Evolutionary conservation across 2,329 filamentous ascomycete genomes (phyloP), one percentile per base, ranked within the genome.

Genomic region (Cladosporium sp.): DNA sequence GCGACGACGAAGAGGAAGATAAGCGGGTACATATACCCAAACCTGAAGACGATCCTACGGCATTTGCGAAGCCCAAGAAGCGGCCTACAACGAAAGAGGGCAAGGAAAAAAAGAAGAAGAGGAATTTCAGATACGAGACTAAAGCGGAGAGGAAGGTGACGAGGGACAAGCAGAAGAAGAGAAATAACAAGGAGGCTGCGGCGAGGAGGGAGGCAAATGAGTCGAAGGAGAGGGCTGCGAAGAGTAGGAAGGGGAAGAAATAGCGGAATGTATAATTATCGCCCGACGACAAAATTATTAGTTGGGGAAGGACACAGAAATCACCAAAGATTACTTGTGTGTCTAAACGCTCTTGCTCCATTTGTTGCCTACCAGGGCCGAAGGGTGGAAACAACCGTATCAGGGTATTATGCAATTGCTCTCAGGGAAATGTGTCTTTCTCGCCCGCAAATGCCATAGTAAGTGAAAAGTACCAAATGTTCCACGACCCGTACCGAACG

Each of bases 91-190:
- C 76, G 58, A 83, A 83, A 70, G 78, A 80, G 61, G 80, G 76
- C 58, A 68, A 71, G 24, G 66, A 66, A 60, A 76, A 79, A 66
- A 78, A 78, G 20, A 92, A 91, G 75, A 90, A 88, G 77, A 92
- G 89, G 77, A 96, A 92, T 79, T 97, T 97, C 71, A 84, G 90
- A 62, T 99, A 99, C 73, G 91, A 97, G 76, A 89, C 82, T 61
- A 96, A 96, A 76, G 76, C 85, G 32, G 93, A 97, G 66, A 83
- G 94, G 68, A 89, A 82, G 69, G 68, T 78, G 32, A 80, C 80
- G 42, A 75, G 80, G 62, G 71, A 77, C 56, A 87, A 90, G 72
- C 75, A 92, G 66, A 83, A 85, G 48, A 77, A 83, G 64, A 84
- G 82, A 68, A 95, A 90, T 73, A 82, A 83, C 66, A 90, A 84